Percentiles rank a stretch among this genome's conserved stretches.
Evolutionary conservation across 441 rosid genomes (phyloP).

Genomic region (Breynia disticha): DNA sequence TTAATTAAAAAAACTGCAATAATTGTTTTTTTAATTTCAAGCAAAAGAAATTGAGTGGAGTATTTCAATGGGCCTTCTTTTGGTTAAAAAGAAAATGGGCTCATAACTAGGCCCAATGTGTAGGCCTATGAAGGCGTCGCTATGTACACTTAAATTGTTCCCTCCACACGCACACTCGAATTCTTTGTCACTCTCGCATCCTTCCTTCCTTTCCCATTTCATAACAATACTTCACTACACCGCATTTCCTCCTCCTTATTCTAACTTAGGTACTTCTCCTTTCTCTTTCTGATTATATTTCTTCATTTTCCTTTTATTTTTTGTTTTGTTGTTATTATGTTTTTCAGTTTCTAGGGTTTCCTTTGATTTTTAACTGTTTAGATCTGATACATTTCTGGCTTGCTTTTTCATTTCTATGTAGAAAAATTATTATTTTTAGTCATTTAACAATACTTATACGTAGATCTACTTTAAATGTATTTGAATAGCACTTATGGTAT

Average conservation of each 20-base stretch:
- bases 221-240: not conserved
- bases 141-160: not conserved
- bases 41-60: too few relatives aligned
- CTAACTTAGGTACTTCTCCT: too few relatives aligned
- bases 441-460: too few relatives aligned
- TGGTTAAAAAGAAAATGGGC: too few relatives aligned
- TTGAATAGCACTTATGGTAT: not conserved
- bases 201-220: not conserved
- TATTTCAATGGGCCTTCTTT: too few relatives aligned
- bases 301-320: not conserved
- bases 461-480: not conserved
- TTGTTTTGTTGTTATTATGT: not conserved
- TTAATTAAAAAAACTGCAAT: too few relatives aligned
- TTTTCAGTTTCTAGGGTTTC: conserved; percentile 2
- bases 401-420: too few relatives aligned
- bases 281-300: too few relatives aligned
- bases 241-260: not conserved
- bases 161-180: not conserved
- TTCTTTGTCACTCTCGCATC: not conserved
- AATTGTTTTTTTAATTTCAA: too few relatives aligned
- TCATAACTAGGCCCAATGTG: not conserved
- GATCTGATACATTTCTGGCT: not conserved
- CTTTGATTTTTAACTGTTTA: not conserved
- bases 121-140: not conserved
- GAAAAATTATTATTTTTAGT: too few relatives aligned